Percentiles rank a stretch among this genome's conserved stretches.
phyloP scores from a whole-genome alignment of 2,329 filamentous ascomycete species.

The Colletotrichum orbiculare region DNA sequence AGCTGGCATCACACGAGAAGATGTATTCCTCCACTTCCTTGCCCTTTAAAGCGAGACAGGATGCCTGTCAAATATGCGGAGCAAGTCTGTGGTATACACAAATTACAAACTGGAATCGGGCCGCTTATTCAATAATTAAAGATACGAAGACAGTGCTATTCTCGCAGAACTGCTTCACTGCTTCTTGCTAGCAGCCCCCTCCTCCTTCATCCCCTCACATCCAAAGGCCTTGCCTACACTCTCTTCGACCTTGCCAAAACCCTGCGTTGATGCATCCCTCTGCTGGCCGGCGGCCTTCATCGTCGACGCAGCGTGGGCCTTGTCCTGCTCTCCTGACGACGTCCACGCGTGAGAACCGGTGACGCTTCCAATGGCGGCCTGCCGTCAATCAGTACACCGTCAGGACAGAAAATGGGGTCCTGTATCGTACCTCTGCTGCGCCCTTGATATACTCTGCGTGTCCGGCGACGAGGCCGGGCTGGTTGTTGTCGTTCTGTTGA shows the following conservation, averaged over 20 bases:
- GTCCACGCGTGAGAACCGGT: constrained; percentile 74
- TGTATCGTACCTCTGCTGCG: constrained; percentile 65
- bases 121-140: too few species aligned
- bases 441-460: constrained; percentile 78
- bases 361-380: constrained; percentile 70
- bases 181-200: constrained; percentile 64
- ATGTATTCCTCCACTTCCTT: too few species aligned
- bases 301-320: constrained; percentile 68
- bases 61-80: too few species aligned
- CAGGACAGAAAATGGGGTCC: neutral
- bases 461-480: constrained; percentile 69
- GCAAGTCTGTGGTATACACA: too few species aligned
- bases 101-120: too few species aligned
- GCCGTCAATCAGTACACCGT: neutral
- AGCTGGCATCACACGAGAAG: too few species aligned
- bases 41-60: too few species aligned
- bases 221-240: constrained; percentile 71
- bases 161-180: constrained; percentile 33
- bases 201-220: constrained; percentile 76
- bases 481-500: constrained; percentile 41
- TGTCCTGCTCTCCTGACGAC: constrained; percentile 71
- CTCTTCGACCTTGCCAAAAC: constrained; percentile 73
- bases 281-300: constrained; percentile 71
- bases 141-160: too few species aligned
- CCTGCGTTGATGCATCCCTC: constrained; percentile 63